These are phyloP conservation scores for Suillus brevipes DNA, from an alignment of 768 basidiomycete species.

Conservation along the genomic window DNA sequence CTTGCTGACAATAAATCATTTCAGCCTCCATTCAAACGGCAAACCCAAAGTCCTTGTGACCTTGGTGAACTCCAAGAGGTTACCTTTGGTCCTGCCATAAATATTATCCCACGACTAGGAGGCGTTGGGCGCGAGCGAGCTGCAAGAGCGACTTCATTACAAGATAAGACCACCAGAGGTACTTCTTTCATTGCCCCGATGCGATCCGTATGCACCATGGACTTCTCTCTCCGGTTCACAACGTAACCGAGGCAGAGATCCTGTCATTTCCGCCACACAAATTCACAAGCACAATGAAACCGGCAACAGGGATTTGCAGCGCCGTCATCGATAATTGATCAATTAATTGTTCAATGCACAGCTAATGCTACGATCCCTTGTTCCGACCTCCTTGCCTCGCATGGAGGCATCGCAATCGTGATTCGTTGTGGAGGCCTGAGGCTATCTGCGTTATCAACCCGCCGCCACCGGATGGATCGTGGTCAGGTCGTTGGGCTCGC, in stretches of 20 bases:
- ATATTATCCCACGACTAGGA: not conserved
- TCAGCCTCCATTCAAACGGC: not conserved
- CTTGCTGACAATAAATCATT: not conserved
- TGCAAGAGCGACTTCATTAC: not conserved
- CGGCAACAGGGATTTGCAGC: not conserved
- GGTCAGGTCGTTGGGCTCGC: not conserved
- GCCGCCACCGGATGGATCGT: not conserved
- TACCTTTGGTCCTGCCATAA: not conserved
- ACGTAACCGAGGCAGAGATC: not conserved
- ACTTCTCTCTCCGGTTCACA: not conserved
- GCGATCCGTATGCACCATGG: too few species aligned
- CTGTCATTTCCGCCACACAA: not conserved
- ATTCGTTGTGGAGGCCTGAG: not conserved
- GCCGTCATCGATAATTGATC: not conserved
- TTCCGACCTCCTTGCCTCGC: not conserved
- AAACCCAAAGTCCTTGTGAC: not conserved
- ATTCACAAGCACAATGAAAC: not conserved
- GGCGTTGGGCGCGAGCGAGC: not conserved
- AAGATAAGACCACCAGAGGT: not conserved
- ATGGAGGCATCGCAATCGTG: not conserved
- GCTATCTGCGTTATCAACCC: not conserved
- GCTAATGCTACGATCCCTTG: not conserved
- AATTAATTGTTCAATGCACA: not conserved
- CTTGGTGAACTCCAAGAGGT: not conserved
- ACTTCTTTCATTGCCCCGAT: not conserved